phyloP scores from a whole-genome alignment of 2,329 filamentous ascomycete species.

The Exophiala phaeomuriformis region DNA sequence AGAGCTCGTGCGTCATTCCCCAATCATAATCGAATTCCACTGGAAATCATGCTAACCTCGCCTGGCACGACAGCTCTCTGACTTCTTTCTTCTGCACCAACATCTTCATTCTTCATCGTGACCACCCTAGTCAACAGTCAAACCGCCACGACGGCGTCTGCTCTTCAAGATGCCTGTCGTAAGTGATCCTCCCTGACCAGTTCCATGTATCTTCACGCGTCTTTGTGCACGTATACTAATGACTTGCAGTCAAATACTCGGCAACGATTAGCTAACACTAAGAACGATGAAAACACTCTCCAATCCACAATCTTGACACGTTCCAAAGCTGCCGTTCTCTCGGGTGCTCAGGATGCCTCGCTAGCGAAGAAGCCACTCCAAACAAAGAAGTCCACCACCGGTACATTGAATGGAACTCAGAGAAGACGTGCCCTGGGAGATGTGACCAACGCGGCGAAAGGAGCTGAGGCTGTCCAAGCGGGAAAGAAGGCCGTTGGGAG shows the following conservation, averaged over 20 bases:
- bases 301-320: constrained; percentile 77
- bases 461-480: constrained; percentile 53
- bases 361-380: constrained; percentile 57
- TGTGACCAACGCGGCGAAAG: constrained; percentile 87
- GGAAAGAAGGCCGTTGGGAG: constrained; percentile 63
- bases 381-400: constrained; percentile 58
- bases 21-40: constrained; percentile 21
- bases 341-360: constrained; percentile 49
- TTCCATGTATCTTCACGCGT: constrained; percentile 6
- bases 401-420: constrained; percentile 44
- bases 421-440: constrained; percentile 82
- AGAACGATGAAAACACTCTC: constrained; percentile 82
- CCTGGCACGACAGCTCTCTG: constrained; percentile 2
- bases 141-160: constrained; percentile 16
- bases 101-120: constrained; percentile 1
- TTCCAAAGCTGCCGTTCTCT: constrained; percentile 74
- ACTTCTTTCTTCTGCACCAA: constrained; percentile 6
- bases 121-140: background rate
- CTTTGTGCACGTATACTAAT: constrained; percentile 35
- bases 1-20: constrained; percentile 27
- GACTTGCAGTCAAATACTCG: constrained; percentile 58
- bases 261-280: constrained; percentile 71
- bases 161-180: constrained; percentile 26
- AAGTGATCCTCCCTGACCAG: constrained; percentile 10
- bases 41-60: constrained; percentile 12